phyloP scores from a whole-genome alignment of 2,329 filamentous ascomycete genomes.

The Thelonectria rubi region DNA sequence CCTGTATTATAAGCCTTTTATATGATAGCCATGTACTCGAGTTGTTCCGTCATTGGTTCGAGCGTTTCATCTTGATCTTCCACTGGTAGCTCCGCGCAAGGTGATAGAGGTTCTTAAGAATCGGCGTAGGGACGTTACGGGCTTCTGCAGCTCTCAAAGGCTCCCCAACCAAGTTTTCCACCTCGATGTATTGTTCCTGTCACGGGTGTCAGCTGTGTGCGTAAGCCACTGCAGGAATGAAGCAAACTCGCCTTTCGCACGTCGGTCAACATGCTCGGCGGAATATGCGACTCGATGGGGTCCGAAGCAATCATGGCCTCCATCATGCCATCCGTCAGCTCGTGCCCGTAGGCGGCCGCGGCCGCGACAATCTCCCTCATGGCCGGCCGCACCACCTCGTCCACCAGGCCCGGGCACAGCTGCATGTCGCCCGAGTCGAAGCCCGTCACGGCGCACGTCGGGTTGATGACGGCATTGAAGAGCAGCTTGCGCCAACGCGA shows the following conservation, averaged over 20 bases:
- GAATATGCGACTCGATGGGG: conserved; percentile 37
- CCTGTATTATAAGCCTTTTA: not conserved
- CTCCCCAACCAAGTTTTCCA: conserved; percentile 40
- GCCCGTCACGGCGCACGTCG: conserved; percentile 32
- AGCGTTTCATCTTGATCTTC: conserved; percentile 29
- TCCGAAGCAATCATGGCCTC: conserved; percentile 35
- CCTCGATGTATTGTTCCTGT: conserved; percentile 39
- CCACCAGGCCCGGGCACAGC: conserved; percentile 37
- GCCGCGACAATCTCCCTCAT: conserved; percentile 38
- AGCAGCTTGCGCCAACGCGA: conserved; percentile 40
- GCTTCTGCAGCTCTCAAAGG: conserved; percentile 35
- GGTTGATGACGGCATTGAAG: conserved; percentile 39
- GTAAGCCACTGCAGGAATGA: not conserved
- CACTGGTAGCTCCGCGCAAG: conserved; percentile 37
- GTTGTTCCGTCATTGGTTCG: not conserved
- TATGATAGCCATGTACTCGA: not conserved
- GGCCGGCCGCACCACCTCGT: conserved; percentile 35
- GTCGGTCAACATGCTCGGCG: conserved; percentile 39
- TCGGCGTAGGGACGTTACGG: conserved; percentile 17
- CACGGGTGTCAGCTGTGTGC: conserved; percentile 17
- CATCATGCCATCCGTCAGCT: conserved; percentile 35
- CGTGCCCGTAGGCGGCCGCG: conserved; percentile 36
- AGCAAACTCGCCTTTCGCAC: conserved; percentile 32
- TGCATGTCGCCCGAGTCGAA: conserved; percentile 39
- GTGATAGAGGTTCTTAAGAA: conserved; percentile 29